Base-by-base conservation (phyloP, 2,329 filamentous ascomycete species). In the Myriosclerotinia curreyana region DNA sequence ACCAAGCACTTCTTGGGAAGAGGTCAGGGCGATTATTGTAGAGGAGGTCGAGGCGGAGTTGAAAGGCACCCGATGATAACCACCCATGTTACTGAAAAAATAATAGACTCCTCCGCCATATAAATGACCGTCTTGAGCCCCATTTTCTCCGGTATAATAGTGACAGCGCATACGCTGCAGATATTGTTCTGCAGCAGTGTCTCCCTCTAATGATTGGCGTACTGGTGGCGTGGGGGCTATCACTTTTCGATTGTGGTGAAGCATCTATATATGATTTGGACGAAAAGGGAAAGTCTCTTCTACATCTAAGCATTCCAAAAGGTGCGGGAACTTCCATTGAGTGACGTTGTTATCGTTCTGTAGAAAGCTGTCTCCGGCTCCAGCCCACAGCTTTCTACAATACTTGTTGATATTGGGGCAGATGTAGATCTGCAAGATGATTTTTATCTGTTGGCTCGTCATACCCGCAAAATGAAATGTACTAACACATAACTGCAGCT, bases 21-120 rank as follows among this genome's bases (percentile, higher is more conserved):
- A 83, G 28, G 89, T 96, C 22, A 81, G 91, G 67, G 86, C 87
- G 71, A 82, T 96, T 68, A 87, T 97, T 6, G 86, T 87, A 75
- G 82, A 83, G 66, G 86, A 93, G 76, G 90, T 96, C 11, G 87
- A 84, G 65, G 78, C 83, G 72, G 87, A 90, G 75, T 78, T 89
- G 53, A 72, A 68, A 49, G 65, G 63, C n/a, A 67, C 53, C 54
- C 65, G 66, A 65, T 72, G 62, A 71, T 56, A 22, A 53, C 5
- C 48, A 22, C 53, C 5, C 48, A 46, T 25, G 9, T 48, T 58
- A 36, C 12, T 48, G 55, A 48, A 58, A 58, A 11, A 36, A 58
- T 36, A 46, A 46, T 7, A 58, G 28, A 15, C 4, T 36, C 14
- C 20, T 28, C 54, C 28, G 28, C 28, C 17, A 36, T 17, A 36